Evolutionary conservation across 108 stramenopile species (phyloP), one percentile per base, ranked within the genome.

Genomic region (Bacterosira constricta): DNA sequence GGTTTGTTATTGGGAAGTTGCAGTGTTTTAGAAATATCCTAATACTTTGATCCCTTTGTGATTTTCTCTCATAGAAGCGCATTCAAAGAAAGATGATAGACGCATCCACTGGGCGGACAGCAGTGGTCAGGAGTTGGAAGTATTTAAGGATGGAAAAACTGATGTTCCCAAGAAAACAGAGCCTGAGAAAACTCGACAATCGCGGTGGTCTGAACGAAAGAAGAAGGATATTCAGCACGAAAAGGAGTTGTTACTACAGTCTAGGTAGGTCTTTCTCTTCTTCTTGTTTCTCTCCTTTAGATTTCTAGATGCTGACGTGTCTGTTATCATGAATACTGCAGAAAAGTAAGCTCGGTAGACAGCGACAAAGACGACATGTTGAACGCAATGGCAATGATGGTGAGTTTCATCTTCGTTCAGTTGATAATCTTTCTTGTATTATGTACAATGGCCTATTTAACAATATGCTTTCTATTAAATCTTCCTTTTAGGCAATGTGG

Each of bases 61-160:
- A 23, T 47, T 67, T 30, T 27, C 4, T 58, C 31, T 36, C 23
- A 25, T 52, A 52, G 51, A 52, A 15, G 15, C 68, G 46, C 26
- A 23, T 42, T 39, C 17, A 11, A 63, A 69, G 73, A 78, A 83
- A 68, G 57, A 69, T 18, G 51, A 54, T 23, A 84, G 85, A 47
- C 79, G 85, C 13, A 88, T 95, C 15, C 90, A 87, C 58, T 95
- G 90, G 90, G 77, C 83, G 17, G 93, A 95, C 64, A 83, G 81
- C 53, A 86, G 84, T 46, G 93, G 93, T 25, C 83, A 89, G 8
- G 66, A 66, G 11, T 68, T 94, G 42, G 60, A 72, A 25, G 59
- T 75, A 9, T 52, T 86, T 49, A 66, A 75, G 9, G 71, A 39
- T 52, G 60, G 23, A 42, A 81, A 42, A 35, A 77, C 77, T 21